These are phyloP conservation scores for Coniochaeta hoffmannii DNA, from an alignment of 2,329 filamentous ascomycete species.

Conservation along the genomic window DNA sequence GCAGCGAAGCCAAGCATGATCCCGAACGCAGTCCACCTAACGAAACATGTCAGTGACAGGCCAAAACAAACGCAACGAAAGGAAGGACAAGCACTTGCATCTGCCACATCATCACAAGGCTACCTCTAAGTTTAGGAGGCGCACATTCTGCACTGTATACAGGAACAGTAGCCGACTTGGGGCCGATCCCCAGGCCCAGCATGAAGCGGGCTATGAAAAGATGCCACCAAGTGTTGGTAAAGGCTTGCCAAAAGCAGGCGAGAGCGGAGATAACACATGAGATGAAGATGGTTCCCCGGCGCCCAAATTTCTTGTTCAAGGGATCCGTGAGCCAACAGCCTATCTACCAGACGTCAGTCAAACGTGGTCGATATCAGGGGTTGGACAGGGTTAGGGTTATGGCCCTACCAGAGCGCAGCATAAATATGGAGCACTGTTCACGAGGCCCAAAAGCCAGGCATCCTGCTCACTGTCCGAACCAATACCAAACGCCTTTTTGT, in stretches of 20 bases:
- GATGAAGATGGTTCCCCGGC: conserved; percentile 62
- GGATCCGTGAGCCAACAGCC: conserved; percentile 70
- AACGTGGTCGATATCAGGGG: neutral
- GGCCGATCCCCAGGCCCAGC: conserved; percentile 63
- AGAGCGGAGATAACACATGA: conserved; percentile 53
- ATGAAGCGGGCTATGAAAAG: conserved; percentile 65
- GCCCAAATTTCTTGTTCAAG: conserved; percentile 62
- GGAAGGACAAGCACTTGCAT: conserved; percentile 18
- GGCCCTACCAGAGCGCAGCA: neutral
- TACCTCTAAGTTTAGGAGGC: conserved; percentile 56
- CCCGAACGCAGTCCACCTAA: conserved; percentile 37
- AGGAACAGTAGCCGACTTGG: conserved; percentile 61
- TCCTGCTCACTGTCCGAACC: conserved; percentile 37
- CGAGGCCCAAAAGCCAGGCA: conserved; percentile 53
- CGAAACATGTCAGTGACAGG: too few relatives aligned
- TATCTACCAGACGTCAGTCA: conserved; percentile 21
- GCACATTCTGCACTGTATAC: conserved; percentile 64
- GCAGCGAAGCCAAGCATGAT: conserved; percentile 52
- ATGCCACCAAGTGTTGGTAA: conserved; percentile 49
- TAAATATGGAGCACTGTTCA: conserved; percentile 51
- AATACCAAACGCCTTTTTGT: conserved; percentile 54
- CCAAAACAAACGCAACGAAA: too few relatives aligned
- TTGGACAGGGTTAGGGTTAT: neutral
- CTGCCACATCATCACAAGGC: conserved; percentile 57
- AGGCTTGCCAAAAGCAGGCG: conserved; percentile 44